Evolutionary conservation across 345 rosid genomes (phyloP).

Genomic region (Kernera saxatilis): DNA sequence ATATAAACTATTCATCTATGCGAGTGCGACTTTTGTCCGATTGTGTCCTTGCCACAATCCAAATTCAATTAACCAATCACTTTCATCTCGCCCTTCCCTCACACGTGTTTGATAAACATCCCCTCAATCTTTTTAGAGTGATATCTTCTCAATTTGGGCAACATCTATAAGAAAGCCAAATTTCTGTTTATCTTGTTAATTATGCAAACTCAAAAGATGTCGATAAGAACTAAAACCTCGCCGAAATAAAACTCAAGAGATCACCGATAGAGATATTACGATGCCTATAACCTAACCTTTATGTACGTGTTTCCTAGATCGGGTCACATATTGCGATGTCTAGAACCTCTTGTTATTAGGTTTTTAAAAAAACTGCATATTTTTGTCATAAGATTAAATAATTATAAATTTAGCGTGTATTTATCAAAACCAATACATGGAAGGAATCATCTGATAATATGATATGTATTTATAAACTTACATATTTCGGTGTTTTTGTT

Average conservation of each 20-base stretch:
- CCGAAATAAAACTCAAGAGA: not conserved
- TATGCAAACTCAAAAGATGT: not conserved
- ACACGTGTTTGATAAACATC: constrained; percentile 22
- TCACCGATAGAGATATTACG: not conserved
- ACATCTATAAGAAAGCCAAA: not conserved
- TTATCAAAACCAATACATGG: no score
- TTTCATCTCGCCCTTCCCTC: not conserved
- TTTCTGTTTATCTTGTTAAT: not conserved
- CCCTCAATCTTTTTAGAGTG: not conserved
- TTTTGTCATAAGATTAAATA: not conserved
- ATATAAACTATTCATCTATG: not conserved
- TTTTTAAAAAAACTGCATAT: not conserved
- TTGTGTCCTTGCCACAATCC: not conserved
- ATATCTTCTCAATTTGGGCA: not conserved
- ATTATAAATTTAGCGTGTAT: not conserved
- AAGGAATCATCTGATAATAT: not conserved
- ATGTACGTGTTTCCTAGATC: not conserved
- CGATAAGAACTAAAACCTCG: not conserved
- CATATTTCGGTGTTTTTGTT: no score
- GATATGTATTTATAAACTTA: not conserved
- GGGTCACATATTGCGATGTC: not conserved
- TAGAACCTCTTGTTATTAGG: not conserved
- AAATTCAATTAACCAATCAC: constrained; percentile 16
- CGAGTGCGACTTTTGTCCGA: not conserved
- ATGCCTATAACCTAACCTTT: not conserved